phyloP scores from a whole-genome alignment of 257 asterid species.

The Solanum etuberosum region DNA sequence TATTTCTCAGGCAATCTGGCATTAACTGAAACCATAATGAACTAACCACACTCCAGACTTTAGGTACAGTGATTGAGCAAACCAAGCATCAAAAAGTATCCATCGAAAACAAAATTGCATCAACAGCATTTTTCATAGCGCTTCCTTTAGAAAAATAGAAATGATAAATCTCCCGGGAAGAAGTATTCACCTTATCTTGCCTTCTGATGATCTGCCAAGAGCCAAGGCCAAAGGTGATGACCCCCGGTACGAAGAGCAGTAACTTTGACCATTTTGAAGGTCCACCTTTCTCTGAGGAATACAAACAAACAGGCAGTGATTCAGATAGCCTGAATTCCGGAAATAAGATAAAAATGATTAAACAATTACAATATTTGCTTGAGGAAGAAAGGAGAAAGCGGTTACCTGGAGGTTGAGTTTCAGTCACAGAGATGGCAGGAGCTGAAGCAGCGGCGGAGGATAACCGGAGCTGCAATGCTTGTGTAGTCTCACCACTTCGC shows the following conservation, averaged over 20 bases:
- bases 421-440: constrained; percentile 27
- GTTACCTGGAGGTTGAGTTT: constrained; percentile 34
- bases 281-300: constrained; percentile 34
- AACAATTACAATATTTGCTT: background rate
- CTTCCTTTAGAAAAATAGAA: background rate
- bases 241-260: constrained; percentile 81
- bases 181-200: constrained; percentile 59
- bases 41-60: background rate
- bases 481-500: constrained; percentile 10
- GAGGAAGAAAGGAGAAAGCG: background rate
- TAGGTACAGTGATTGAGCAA: background rate
- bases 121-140: background rate
- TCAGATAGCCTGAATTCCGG: background rate
- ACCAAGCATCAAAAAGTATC: background rate
- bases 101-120: background rate
- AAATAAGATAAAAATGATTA: background rate
- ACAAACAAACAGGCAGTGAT: background rate
- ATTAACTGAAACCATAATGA: background rate
- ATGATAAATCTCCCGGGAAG: background rate
- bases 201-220: constrained; percentile 92
- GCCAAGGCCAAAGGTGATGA: constrained; percentile 88
- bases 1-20: background rate
- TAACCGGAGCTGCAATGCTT: constrained; percentile 8
- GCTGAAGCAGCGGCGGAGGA: constrained; percentile 37
- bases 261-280: constrained; percentile 75